Conservation (phyloP, 306 rosid species). For the Urtica urens region DNA sequence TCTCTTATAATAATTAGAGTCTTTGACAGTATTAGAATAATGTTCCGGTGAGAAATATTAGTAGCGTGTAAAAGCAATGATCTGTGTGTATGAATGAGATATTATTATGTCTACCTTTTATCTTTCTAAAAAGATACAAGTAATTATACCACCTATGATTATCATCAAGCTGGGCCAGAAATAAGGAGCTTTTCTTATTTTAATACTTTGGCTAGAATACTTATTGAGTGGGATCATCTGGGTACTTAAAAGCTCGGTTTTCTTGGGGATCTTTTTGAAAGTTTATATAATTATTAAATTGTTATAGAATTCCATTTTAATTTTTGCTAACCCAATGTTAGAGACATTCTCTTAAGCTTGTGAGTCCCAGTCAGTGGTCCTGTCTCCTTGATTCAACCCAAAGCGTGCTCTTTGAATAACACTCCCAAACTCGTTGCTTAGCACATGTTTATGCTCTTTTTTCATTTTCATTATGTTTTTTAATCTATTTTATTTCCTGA, state of each 20-base stretch:
- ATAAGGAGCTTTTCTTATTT: conserved; percentile 22
- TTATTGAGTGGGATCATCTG: conserved; percentile 26
- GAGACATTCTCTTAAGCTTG: conserved; percentile 67
- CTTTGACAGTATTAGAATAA: too few species aligned
- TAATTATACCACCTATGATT: conserved; percentile 73
- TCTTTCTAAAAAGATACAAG: conserved; percentile 26
- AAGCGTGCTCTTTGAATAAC: conserved; percentile 87
- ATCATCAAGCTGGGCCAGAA: conserved; percentile 54
- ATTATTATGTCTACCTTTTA: conserved; percentile 6
- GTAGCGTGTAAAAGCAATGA: conserved; percentile 2
- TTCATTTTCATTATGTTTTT: conserved; percentile 20
- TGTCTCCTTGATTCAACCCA: conserved; percentile 91
- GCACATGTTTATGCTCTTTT: conserved; percentile 53
- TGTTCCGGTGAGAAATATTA: too few species aligned
- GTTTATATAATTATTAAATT: conserved; percentile 1
- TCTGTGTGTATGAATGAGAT: not conserved
- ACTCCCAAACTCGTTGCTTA: conserved; percentile 49
- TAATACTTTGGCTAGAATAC: conserved; percentile 7
- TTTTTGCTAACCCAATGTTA: conserved; percentile 43
- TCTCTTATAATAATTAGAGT: too few species aligned
- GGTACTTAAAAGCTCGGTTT: conserved; percentile 23
- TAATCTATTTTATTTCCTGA: conserved; percentile 6
- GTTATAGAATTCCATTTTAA: too few species aligned
- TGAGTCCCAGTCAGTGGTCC: conserved; percentile 53
- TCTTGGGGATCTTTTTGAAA: conserved; percentile 28